Percentiles rank a stretch among this genome's conserved stretches.
Conservation (phyloP, 1,139 yeast species). For the Suhomyces wounanorum region DNA sequence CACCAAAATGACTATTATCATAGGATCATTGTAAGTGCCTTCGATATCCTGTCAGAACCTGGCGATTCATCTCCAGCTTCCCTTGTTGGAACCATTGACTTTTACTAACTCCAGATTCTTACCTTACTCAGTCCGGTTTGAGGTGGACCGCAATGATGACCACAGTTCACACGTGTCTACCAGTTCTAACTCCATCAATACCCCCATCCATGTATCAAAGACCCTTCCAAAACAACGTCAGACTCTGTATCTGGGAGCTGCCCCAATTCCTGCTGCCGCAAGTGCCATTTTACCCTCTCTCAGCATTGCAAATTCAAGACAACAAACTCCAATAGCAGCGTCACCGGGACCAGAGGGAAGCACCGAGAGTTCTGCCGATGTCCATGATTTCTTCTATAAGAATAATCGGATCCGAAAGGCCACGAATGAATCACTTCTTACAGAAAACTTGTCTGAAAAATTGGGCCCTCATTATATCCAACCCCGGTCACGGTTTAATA, state of each 20-base stretch:
- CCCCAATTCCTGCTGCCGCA: constrained; percentile 8
- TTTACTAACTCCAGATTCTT: constrained; percentile 52
- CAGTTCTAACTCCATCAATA: constrained; percentile 5
- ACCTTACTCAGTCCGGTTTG: constrained; percentile 74
- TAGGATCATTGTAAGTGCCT: constrained; percentile 61
- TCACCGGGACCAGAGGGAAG: constrained; percentile 11
- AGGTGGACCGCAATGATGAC: constrained; percentile 31
- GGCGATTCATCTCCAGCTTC: background rate
- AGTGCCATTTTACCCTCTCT: constrained; percentile 25
- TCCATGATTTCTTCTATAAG: constrained; percentile 36
- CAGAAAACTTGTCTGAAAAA: constrained; percentile 24
- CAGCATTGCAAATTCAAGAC: constrained; percentile 17
- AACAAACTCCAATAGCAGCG: constrained; percentile 15
- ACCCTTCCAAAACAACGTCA: constrained; percentile 1
- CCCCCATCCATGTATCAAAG: background rate
- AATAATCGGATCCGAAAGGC: constrained; percentile 18
- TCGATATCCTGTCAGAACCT: background rate
- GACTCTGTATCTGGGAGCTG: constrained; percentile 1
- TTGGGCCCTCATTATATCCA: constrained; percentile 44
- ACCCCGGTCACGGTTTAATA: constrained; percentile 42
- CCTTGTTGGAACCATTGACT: background rate
- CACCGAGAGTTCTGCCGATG: constrained; percentile 7
- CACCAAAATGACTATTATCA: constrained; percentile 53
- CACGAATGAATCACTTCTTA: constrained; percentile 16
- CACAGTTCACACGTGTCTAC: constrained; percentile 18